Base-by-base conservation (phyloP, 163 green algal genomes). In the Scenedesmus sp. region DNA sequence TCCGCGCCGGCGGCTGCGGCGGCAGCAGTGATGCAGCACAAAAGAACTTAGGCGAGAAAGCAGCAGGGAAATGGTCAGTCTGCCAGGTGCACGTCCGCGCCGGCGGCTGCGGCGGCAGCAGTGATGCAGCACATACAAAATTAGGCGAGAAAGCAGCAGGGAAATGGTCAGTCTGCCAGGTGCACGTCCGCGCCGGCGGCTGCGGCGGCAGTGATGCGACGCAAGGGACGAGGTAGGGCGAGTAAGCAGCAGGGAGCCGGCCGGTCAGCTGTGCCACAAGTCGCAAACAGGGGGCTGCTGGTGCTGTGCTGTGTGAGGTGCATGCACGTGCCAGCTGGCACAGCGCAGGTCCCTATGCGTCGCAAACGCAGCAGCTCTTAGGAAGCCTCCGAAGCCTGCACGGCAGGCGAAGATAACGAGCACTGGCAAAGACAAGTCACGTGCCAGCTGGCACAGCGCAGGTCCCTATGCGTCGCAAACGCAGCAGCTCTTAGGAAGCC, bases 1-100 rank as follows among this genome's bases (percentile, higher is more conserved):
- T 90, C 85, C 42, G 85, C 85, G 46, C 85, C 85, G 40, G 85
- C 85, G 68, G 85, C 85, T 90, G 85, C 85, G 9, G 81, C 81
- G 44, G 37, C 73, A 84, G 78, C 42, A 84, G 78, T 1, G 33
- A 49, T 4, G 12, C 33, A 81, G 24, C 46, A 7, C 20, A 73
- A 5, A 37, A 33, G 73, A 22, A 7, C 49, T 16, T 46, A 30
- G 44, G 81, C 24, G 26, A 37, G 53, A 65, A 24, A 78, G 65
- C 65, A 78, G 53, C 22, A 26, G 51, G 13, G 13, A 61, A 22
- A 15, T 24, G 51, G 51, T 61, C 51, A 22, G 51, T 61, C 12
- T 22, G 46, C 46, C 7, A 56, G 46, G 46, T 56, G 46, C 46
- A 56, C 46, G 46, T 56, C 61, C 15, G 22, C 61, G 61, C 24